Conservation (phyloP, 345 rosid genomes). For the Gossypium herbaceum region DNA sequence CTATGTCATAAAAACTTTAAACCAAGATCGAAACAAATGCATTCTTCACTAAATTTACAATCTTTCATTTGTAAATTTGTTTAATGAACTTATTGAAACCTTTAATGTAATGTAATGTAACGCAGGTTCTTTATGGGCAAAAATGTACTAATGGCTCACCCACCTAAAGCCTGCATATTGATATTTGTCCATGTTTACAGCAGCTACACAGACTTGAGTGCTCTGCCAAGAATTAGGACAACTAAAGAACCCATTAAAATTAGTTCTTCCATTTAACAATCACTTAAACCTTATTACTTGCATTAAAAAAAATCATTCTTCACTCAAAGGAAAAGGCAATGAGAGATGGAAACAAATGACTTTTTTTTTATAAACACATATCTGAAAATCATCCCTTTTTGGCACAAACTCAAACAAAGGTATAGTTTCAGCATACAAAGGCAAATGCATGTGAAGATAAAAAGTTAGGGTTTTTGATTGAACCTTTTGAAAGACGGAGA, state of each 20-base stretch:
- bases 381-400: not conserved
- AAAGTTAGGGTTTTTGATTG: not conserved
- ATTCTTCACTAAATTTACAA: not conserved
- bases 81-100: not conserved
- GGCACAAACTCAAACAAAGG: not conserved
- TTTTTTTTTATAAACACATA: not conserved
- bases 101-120: conserved; percentile 6
- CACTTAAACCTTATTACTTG: not conserved
- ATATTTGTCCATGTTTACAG: conserved; percentile 20
- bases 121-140: conserved; percentile 17
- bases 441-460: not conserved
- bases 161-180: conserved; percentile 14
- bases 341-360: not conserved
- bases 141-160: not conserved
- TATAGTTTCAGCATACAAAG: not conserved
- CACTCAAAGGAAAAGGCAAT: not conserved
- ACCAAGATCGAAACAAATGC: not conserved
- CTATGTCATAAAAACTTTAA: not conserved
- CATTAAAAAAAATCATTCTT: not conserved
- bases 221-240: conserved; percentile 14
- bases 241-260: not conserved
- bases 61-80: not conserved
- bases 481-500: not conserved
- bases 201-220: conserved; percentile 5
- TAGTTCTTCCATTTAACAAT: not conserved